Base-by-base conservation (phyloP, 1,284 basidiomycete genomes). In the Naganishia sp. region DNA sequence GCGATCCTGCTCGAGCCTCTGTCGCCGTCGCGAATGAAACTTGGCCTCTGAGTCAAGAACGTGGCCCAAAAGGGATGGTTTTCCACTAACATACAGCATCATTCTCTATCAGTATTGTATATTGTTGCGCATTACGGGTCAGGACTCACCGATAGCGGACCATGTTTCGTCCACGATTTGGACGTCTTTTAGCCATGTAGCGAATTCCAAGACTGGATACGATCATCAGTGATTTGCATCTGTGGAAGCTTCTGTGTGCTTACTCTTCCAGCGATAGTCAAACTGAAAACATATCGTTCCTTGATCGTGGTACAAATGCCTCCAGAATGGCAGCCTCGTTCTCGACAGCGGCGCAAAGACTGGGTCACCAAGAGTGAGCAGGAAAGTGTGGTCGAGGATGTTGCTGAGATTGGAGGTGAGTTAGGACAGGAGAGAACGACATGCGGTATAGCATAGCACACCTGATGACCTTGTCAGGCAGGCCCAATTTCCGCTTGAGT, bases 381-480 rank as follows among this genome's bases (percentile, higher is more conserved):
- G 23, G 21, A 61, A 52, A 5, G 46, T 39, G 31, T 61, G 59
- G 6, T 31, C 49, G 23, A 61, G 49, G 13, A 61, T 61, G 23
- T 48, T 31, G 36, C 59, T 61, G 25, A n/a, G 11, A 25, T 3
- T 9, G n/a, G 9, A 53, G 16, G 11, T 15, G 25, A 25, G 21
- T 23, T 23, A 50, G 3, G 13, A 25, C 49, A 50, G 15, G 6
- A 28, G 49, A 50, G 13, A 50, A 15, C 6, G 21, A 25, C 6
- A 15, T 28, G 23, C 21, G 13, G 33, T 6, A 15, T 21, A 23
- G 42, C 59, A 15, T 21, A 23, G 42, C 59, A 4, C 42, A 61
- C 59, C 59, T 61, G 59, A 61, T 52, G 16, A 61, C 48, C 48
- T 52, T 61, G 49, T 61, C 59, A 0, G 59, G 59, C 16, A 61